Conservation (phyloP, 1,284 basidiomycete genomes). For the Boletus semigastroideus region DNA sequence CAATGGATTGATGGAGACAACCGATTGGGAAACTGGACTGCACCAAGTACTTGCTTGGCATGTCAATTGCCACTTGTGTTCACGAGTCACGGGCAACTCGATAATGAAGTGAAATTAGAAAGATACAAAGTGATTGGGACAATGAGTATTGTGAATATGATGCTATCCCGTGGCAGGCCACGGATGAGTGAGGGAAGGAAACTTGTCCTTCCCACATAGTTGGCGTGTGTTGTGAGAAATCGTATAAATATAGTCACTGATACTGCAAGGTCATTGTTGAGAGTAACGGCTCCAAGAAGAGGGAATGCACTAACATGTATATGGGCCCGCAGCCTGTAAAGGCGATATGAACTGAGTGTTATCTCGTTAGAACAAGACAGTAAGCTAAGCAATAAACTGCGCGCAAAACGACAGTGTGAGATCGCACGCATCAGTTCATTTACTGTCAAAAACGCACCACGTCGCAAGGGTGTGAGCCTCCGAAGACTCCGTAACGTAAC, state of each 20-base stretch:
- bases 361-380: slow-evolving; percentile 1
- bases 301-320: slow-evolving; percentile 6
- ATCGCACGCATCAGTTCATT: background rate
- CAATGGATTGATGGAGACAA: background rate
- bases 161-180: background rate
- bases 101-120: background rate
- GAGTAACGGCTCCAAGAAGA: background rate
- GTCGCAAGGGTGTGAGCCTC: slow-evolving; percentile 6
- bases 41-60: background rate
- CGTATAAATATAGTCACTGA: background rate
- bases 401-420: slow-evolving; percentile 1
- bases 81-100: background rate
- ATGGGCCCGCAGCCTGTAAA: too few relatives aligned
- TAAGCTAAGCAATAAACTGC: slow-evolving; percentile 7
- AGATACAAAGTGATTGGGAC: background rate
- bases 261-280: slow-evolving; percentile 8
- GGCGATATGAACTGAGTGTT: background rate
- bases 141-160: background rate
- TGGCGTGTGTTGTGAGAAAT: background rate
- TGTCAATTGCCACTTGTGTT: background rate
- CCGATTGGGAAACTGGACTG: background rate
- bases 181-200: background rate
- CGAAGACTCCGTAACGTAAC: slow-evolving; percentile 5
- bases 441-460: slow-evolving; percentile 10
- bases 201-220: background rate